phyloP scores from a whole-genome alignment of 805 yeast genomes.

The Saccharomycopsis fermentans region DNA sequence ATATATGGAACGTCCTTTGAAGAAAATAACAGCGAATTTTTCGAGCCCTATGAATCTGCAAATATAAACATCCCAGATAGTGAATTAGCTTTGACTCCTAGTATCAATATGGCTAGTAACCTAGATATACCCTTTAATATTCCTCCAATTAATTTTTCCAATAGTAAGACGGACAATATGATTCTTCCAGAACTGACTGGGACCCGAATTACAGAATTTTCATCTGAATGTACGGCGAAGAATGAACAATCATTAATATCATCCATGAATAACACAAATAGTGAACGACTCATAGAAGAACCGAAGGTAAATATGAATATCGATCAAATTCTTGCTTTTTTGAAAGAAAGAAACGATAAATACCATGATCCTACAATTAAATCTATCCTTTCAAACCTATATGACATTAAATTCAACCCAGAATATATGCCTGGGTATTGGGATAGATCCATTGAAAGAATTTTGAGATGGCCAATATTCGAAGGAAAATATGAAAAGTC shows the following conservation, averaged over 20 bases:
- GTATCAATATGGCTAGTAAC: not conserved
- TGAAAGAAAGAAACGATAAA: not conserved
- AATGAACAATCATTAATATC: no score
- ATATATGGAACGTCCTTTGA: not conserved
- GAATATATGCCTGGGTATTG: slow-evolving; percentile 11
- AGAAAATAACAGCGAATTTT: not conserved
- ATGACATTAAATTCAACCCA: not conserved
- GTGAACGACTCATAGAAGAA: not conserved
- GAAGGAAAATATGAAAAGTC: slow-evolving; percentile 13
- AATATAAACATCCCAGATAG: not conserved
- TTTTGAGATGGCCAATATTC: slow-evolving; percentile 17
- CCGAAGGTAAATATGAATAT: not conserved
- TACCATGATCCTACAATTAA: not conserved
- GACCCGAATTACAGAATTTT: not conserved
- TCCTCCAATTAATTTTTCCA: not conserved
- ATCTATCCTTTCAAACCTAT: not conserved
- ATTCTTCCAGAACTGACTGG: not conserved
- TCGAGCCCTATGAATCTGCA: not conserved
- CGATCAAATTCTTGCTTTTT: not conserved
- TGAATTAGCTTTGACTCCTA: not conserved
- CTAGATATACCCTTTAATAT: not conserved
- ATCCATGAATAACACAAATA: not conserved
- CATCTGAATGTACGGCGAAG: not conserved
- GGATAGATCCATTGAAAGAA: slow-evolving; percentile 16
- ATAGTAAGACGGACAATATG: not conserved